These are phyloP conservation scores for Mycocentrospora acerina DNA, from an alignment of 2,329 filamentous ascomycete genomes.

Conservation along the genomic window DNA sequence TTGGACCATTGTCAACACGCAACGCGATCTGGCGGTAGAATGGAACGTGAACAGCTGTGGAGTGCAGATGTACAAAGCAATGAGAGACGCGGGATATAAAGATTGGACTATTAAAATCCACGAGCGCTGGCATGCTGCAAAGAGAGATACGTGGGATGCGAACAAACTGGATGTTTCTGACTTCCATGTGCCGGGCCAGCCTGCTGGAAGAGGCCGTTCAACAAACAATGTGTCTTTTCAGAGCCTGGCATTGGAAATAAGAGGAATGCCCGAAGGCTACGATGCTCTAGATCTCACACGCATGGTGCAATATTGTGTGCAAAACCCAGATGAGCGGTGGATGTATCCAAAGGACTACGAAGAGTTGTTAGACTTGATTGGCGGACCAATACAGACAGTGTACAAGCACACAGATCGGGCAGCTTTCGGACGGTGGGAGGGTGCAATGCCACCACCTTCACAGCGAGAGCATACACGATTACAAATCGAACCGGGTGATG, in stretches of 20 bases:
- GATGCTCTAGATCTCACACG: slow-evolving; percentile 29
- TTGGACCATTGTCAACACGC: slow-evolving; percentile 17
- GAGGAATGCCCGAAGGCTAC: slow-evolving; percentile 13
- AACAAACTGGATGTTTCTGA: slow-evolving; percentile 15
- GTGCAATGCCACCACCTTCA: slow-evolving; percentile 2
- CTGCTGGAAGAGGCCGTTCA: too few species aligned
- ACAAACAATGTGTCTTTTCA: slow-evolving; percentile 20
- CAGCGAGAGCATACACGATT: too few species aligned
- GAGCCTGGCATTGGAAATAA: slow-evolving; percentile 16
- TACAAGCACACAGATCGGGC: slow-evolving; percentile 11
- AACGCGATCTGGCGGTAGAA: slow-evolving; percentile 10
- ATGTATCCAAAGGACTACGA: slow-evolving; percentile 23
- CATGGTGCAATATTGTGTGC: slow-evolving; percentile 19
- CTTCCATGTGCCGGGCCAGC: slow-evolving; percentile 19
- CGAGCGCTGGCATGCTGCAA: neutral
- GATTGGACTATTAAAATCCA: slow-evolving; percentile 18
- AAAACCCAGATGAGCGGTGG: slow-evolving; percentile 18
- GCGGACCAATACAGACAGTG: slow-evolving; percentile 8
- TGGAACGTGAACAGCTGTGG: too few species aligned
- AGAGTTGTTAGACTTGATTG: slow-evolving; percentile 9
- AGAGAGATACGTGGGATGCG: slow-evolving; percentile 6
- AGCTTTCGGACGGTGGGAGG: slow-evolving; percentile 11
- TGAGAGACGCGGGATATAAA: slow-evolving; percentile 15
- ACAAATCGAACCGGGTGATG: too few species aligned
- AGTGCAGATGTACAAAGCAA: slow-evolving; percentile 16